These are phyloP conservation scores for Papiliotrema terrestris DNA, from an alignment of 1,284 basidiomycete genomes.

Conservation along the genomic window DNA sequence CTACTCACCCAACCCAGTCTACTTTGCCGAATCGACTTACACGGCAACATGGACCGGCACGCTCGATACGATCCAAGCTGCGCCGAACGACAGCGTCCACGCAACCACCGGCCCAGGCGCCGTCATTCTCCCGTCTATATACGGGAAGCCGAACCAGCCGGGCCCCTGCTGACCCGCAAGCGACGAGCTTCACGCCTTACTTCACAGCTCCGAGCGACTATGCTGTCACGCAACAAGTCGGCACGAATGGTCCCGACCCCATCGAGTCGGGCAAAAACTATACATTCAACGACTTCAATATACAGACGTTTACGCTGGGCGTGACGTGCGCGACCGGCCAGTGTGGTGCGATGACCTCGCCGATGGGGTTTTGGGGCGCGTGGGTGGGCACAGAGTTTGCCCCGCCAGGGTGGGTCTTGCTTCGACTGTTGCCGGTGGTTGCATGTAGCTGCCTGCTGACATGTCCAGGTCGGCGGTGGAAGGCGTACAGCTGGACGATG, in stretches of 20 bases:
- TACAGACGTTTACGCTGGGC: constrained; percentile 12
- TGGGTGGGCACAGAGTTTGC: constrained; percentile 1
- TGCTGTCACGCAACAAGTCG: constrained; percentile 1
- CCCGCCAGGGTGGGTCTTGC: constrained; percentile 1
- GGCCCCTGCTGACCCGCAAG: constrained; percentile 3
- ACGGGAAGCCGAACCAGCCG: constrained; percentile 15
- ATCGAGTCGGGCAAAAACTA: constrained; percentile 17
- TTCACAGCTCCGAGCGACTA: constrained; percentile 12
- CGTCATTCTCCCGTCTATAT: constrained; percentile 17
- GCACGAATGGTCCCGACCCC: neutral
- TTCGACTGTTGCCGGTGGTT: no score
- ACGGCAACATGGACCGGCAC: constrained; percentile 3
- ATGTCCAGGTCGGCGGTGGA: neutral
- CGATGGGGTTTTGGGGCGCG: constrained; percentile 5
- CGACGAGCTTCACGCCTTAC: constrained; percentile 19
- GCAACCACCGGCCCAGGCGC: constrained; percentile 10
- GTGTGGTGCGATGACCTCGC: neutral
- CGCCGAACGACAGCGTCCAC: constrained; percentile 8
- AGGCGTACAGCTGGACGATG: constrained; percentile 16
- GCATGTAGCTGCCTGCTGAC: neutral
- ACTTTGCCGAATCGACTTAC: neutral
- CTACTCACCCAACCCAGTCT: constrained; percentile 10
- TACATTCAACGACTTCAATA: constrained; percentile 5
- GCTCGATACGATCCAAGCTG: neutral
- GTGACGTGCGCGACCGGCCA: constrained; percentile 4